Base-by-base conservation (phyloP, 441 rosid genomes). In the Omphalea diandra region DNA sequence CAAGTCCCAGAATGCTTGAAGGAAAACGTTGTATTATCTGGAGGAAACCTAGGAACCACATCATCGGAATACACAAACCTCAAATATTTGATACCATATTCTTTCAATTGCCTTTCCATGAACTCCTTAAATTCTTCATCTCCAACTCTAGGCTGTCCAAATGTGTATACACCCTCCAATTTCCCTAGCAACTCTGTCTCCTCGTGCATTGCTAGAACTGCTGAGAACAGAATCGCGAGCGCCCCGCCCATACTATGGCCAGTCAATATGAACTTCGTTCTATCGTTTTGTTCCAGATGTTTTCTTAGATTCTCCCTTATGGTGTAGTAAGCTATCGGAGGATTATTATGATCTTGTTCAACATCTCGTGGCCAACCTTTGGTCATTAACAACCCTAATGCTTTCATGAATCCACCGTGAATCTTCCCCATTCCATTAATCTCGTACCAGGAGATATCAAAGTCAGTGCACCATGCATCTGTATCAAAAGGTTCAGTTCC, bases 181-280 rank as follows among this genome's bases (percentile, higher is more conserved):
- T 83, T 86, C 62, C 77, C 65, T 80, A 91, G 29, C 71, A 91
- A 67, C 65, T 31, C 46, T 3, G 53, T 71, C 79, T 91, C 93
- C 0, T 67, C 85, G 22, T 86, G 90, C 12, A 83, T 55, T 20
- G 77, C 76, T 46, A 91, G 76, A 62, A 88, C 67, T 33, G 87
- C 83, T 0, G 77, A 62, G 69, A 91, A 88, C 11, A 88, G 76
- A 24, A 86, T 77, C 26, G 94, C 94, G 26, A 91, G 74, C 24
- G 93, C 91, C 33, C 90, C 93, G 20, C 94, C 94, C 67, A 86
- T 56, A 54, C 94, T 89, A 56, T 91, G 94, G 27, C 94, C 94
- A 0, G 94, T 87, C 50, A 91, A 10, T 11, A 91, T 62, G 18
- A 63, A 77, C 47, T 75, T 80, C 24, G 83, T 72, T 15, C 67